A percentile compares a stretch with the other conserved stretches of the same genome.
These are phyloP conservation scores for Nyctanthes arbortristis DNA, from an alignment of 257 asterid genomes.

Conservation along the genomic window DNA sequence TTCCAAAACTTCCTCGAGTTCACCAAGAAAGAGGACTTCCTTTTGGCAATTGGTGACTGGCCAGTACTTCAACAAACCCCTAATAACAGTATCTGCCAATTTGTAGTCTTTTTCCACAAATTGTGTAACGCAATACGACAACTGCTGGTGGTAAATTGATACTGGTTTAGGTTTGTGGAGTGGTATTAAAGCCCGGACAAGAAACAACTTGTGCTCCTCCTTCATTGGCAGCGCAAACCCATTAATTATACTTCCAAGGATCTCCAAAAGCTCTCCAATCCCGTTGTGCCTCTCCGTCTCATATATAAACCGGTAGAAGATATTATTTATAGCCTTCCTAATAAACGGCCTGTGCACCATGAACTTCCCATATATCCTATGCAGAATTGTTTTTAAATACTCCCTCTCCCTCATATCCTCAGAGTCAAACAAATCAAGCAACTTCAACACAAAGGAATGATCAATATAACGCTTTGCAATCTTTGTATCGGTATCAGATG, in stretches of 20 bases:
- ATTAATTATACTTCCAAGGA: conserved; percentile 35
- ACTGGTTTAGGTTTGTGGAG: conserved; percentile 33
- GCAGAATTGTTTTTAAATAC: conserved; percentile 31
- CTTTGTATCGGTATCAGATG: conserved; percentile 34
- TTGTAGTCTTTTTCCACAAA: conserved; percentile 34
- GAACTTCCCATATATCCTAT: conserved; percentile 36
- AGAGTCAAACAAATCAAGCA: conserved; percentile 35
- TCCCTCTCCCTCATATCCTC: conserved; percentile 35
- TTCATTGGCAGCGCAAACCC: conserved; percentile 41
- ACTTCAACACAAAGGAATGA: conserved; percentile 31
- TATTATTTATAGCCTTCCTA: conserved; percentile 28
- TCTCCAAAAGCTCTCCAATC: conserved; percentile 32
- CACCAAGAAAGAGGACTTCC: conserved; percentile 35
- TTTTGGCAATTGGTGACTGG: conserved; percentile 35
- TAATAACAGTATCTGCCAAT: conserved; percentile 30
- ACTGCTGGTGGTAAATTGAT: conserved; percentile 30
- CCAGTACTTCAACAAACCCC: conserved; percentile 38
- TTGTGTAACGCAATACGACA: conserved; percentile 29
- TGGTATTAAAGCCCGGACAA: conserved; percentile 32
- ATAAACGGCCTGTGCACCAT: conserved; percentile 39
- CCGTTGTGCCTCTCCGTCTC: conserved; percentile 39
- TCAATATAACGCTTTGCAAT: conserved; percentile 33
- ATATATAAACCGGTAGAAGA: conserved; percentile 32
- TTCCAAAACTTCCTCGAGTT: conserved; percentile 36
- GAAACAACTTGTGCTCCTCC: conserved; percentile 38